Percentiles rank a stretch among this genome's conserved stretches.
These are phyloP conservation scores for Phytomonas sp. DNA, from an alignment of 208 protist species.

Conservation along the genomic window DNA sequence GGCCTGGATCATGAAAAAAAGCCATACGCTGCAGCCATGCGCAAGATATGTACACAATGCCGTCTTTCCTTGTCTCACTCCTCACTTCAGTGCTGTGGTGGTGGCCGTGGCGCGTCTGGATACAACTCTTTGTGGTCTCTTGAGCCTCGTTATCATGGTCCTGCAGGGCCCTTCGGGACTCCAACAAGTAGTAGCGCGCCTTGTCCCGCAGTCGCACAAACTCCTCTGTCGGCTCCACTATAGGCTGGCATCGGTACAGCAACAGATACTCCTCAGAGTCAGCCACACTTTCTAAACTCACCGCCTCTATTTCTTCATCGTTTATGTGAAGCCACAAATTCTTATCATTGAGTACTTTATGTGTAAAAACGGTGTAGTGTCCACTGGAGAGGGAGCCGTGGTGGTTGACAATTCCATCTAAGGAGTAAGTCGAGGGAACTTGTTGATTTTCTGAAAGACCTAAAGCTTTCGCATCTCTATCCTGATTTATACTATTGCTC, in stretches of 20 bases:
- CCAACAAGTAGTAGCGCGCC: slow-evolving; percentile 33
- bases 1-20: slow-evolving; percentile 70
- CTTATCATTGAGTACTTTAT: slow-evolving; percentile 32
- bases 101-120: not conserved
- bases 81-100: not conserved
- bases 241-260: slow-evolving; percentile 74
- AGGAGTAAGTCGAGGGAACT: slow-evolving; percentile 55
- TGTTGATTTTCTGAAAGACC: not conserved
- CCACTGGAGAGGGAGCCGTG: slow-evolving; percentile 72
- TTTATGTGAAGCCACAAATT: slow-evolving; percentile 69
- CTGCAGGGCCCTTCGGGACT: not conserved
- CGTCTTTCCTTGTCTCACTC: not conserved
- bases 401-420: slow-evolving; percentile 79
- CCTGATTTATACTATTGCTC: not conserved
- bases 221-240: slow-evolving; percentile 21
- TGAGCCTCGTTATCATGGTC: not conserved
- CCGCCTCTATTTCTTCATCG: slow-evolving; percentile 49
- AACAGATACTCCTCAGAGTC: slow-evolving; percentile 83
- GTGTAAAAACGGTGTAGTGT: slow-evolving; percentile 79
- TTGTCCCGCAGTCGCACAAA: slow-evolving; percentile 34
- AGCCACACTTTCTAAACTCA: slow-evolving; percentile 30
- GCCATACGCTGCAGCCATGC: slow-evolving; percentile 75
- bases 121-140: not conserved
- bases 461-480: not conserved
- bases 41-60: slow-evolving; percentile 66